Percentiles rank a stretch among this genome's conserved stretches.
Evolutionary conservation across 1,139 yeast species (phyloP).

Genomic region (Nakaseomyces kungkrabaensis): DNA sequence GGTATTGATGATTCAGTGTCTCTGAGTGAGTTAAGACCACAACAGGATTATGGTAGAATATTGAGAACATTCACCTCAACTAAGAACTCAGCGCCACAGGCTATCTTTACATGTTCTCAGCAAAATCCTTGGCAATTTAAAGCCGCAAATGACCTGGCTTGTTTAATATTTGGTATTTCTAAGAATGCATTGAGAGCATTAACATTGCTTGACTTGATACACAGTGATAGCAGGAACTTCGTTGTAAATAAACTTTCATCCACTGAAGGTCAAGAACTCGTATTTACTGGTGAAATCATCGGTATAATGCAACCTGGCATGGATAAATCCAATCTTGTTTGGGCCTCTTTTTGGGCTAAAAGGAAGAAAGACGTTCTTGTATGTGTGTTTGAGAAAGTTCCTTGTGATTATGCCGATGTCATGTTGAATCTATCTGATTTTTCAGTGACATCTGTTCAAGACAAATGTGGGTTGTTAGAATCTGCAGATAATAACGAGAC

Average conservation of each 20-base stretch:
- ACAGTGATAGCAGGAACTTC: conserved; percentile 61
- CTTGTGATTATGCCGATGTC: conserved; percentile 71
- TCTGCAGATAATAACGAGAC: conserved; percentile 1
- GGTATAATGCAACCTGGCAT: conserved; percentile 40
- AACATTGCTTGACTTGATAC: conserved; percentile 66
- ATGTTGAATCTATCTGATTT: conserved; percentile 30
- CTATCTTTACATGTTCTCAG: conserved; percentile 74
- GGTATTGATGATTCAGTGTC: conserved; percentile 8
- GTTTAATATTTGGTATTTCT: conserved; percentile 77
- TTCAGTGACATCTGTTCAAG: conserved; percentile 18
- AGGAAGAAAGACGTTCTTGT: conserved; percentile 60
- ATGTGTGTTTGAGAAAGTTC: conserved; percentile 82
- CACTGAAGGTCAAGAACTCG: conserved; percentile 33
- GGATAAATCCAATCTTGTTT: conserved; percentile 39
- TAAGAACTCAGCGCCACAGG: conserved; percentile 63
- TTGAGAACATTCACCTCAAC: conserved; percentile 56
- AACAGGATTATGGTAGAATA: conserved; percentile 23
- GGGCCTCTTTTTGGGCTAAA: conserved; percentile 89
- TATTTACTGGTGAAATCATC: conserved; percentile 48
- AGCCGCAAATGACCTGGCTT: conserved; percentile 85
- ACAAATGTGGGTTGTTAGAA: conserved; percentile 16
- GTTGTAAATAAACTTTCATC: conserved; percentile 47
- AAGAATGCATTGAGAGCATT: conserved; percentile 52
- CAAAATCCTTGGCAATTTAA: conserved; percentile 69
- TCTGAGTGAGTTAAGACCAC: conserved; percentile 11